A percentile compares a stretch with the other conserved stretches of the same genome.
phyloP scores from a whole-genome alignment of 768 basidiomycete species.

The Leccinum truebloodii region DNA sequence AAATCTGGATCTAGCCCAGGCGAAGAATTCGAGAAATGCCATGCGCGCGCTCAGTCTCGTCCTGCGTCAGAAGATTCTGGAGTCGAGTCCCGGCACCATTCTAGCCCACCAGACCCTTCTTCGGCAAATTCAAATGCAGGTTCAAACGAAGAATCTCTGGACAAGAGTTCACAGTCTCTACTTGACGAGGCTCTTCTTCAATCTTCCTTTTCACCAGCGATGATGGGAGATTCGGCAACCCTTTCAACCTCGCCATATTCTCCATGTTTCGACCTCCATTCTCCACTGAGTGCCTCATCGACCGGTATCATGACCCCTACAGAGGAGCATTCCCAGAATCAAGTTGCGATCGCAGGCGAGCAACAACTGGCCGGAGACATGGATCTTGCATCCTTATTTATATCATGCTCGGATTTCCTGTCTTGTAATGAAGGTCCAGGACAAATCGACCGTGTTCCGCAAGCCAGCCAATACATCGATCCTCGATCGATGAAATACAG shows the following conservation, averaged over 20 bases:
- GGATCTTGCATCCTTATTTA: constrained; percentile 44
- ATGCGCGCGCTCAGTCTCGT: constrained; percentile 22
- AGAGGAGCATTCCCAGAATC: constrained; percentile 42
- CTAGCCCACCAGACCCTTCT: constrained; percentile 4
- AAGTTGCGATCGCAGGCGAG: constrained; percentile 27
- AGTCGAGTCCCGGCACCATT: constrained; percentile 6
- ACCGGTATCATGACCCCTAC: constrained; percentile 45
- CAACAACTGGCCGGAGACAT: constrained; percentile 37
- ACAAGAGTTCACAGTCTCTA: constrained; percentile 2
- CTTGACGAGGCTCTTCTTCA: constrained; percentile 23
- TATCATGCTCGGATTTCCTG: constrained; percentile 33
- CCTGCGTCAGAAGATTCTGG: constrained; percentile 16
- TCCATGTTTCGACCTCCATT: constrained; percentile 23
- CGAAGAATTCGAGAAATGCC: constrained; percentile 31
- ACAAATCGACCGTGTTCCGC: constrained; percentile 10
- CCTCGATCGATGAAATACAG: constrained; percentile 17
- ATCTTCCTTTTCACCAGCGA: constrained; percentile 31
- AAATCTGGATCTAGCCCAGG: constrained; percentile 28
- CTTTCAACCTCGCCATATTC: constrained; percentile 14
- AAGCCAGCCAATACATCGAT: constrained; percentile 6
- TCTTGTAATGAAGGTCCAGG: constrained; percentile 16
- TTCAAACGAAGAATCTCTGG: constrained; percentile 8
- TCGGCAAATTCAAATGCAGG: constrained; percentile 2
- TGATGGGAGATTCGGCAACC: constrained; percentile 32
- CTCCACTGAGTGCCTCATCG: constrained; percentile 31